Base-by-base conservation (phyloP, 2,329 filamentous ascomycete species). In the Xylaria sp. region DNA sequence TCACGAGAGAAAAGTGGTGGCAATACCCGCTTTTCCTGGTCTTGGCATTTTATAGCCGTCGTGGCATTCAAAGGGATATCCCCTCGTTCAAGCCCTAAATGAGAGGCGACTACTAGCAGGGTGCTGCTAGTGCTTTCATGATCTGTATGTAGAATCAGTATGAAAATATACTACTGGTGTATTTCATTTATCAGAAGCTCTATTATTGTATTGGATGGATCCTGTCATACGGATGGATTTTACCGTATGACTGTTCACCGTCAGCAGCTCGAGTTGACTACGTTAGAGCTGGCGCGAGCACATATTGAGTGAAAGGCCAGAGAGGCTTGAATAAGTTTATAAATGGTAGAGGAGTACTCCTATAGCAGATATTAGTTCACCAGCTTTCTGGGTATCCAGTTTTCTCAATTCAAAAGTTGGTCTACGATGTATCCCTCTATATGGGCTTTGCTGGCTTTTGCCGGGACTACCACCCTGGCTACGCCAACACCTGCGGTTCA, bases 341-440 rank as follows among this genome's bases (percentile, higher is more conserved):
- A 56, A 66, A 62, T 62, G 18, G 15, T 8, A 66, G 7, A 28
- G 13, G 25, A 15, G 48, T 39, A 4, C 20, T 48, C 23, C 28
- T 48, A 7, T 9, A 36, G 23, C 25, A 20, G 20, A 7, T 31
- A 3, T 31, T 12, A 12, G n/a, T 7, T 25, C 41, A 56, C 20
- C 39, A 18, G 15, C 20, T 20, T 31, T n/a, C 20, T 5, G 28
- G 5, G 28, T 20, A 18, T 20, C 59, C 31, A 48, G 51, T 51
- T 51, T 12, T 62, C 13, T 31, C 20, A 28, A 31, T 55, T 33
- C 13, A 3, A 33, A 49, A 36, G 33, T 4, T 15, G 20, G 13
- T 9, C 3, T 28, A 56, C 46, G 25, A 66, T 69, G 67, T 9
- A 66, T 55, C 20, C 41, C 31, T 60, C 58, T 43, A 60, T 55